phyloP scores from a whole-genome alignment of 495 filamentous ascomycete genomes.

The Penicillium herquei region DNA sequence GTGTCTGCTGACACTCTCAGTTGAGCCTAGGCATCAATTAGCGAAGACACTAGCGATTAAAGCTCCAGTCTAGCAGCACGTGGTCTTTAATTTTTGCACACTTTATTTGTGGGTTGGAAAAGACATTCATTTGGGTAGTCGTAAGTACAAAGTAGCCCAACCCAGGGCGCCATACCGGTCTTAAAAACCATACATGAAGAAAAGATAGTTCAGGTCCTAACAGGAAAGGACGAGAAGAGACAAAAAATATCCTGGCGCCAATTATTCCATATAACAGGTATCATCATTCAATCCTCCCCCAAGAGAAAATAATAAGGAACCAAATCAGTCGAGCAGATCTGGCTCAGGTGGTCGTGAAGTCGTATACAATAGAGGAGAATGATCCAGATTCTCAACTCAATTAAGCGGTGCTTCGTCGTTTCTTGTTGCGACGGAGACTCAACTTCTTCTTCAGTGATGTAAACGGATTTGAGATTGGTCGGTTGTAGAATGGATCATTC shows the following conservation, averaged over 20 bases:
- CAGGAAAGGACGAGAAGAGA: neutral
- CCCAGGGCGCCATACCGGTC: neutral
- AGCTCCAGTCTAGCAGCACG: no score
- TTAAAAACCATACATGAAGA: neutral
- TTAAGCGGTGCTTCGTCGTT: conserved; percentile 26
- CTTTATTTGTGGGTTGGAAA: no score
- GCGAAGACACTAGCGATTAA: no score
- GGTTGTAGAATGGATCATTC: conserved; percentile 46
- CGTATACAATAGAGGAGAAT: neutral
- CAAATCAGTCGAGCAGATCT: no score
- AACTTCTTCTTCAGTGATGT: conserved; percentile 32
- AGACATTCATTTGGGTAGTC: neutral
- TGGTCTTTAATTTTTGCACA: no score
- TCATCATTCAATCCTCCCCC: no score
- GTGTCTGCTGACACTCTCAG: no score
- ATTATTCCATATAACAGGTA: no score
- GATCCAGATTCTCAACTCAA: neutral
- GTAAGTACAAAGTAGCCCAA: neutral
- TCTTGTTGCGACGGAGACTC: conserved; percentile 33
- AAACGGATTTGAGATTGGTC: conserved; percentile 34
- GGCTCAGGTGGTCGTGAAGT: neutral
- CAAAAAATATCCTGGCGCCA: neutral
- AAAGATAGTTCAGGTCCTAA: neutral
- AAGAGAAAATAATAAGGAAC: no score
- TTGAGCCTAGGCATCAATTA: no score